Evolutionary conservation across 139 green algal genomes (phyloP).

Genomic region (Volvox africanus): DNA sequence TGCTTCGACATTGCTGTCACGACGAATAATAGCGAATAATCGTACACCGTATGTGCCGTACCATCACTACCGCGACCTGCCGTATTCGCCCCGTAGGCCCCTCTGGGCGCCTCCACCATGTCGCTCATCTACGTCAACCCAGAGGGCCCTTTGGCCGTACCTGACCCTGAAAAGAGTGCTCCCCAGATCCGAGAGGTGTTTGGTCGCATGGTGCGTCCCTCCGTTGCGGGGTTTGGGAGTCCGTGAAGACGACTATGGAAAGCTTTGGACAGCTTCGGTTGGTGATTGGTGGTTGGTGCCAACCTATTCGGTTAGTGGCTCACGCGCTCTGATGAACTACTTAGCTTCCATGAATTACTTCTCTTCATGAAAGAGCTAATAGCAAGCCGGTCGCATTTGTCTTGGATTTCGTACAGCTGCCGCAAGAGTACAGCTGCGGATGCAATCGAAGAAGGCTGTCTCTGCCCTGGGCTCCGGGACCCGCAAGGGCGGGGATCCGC

Average conservation of each 20-base stretch:
- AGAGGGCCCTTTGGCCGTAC: constrained; percentile 53
- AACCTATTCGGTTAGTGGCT: too few relatives aligned
- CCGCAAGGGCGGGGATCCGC: too few relatives aligned
- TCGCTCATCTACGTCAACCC: constrained; percentile 67
- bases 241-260: background rate
- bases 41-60: background rate
- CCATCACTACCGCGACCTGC: background rate
- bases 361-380: background rate
- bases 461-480: too few relatives aligned
- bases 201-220: constrained; percentile 54
- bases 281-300: too few relatives aligned
- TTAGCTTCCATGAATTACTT: too few relatives aligned
- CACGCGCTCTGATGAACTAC: too few relatives aligned
- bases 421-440: background rate
- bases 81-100: background rate
- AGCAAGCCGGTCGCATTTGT: background rate
- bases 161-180: constrained; percentile 26
- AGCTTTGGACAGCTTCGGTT: too few relatives aligned
- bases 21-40: background rate
- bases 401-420: background rate
- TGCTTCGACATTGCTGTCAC: background rate
- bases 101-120: constrained; percentile 48
- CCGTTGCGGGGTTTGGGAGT: background rate
- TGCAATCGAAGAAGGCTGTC: background rate
- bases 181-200: constrained; percentile 64